A percentile compares a stretch with the other conserved stretches of the same genome.
Evolutionary conservation across 305 asterid genomes (phyloP).

Genomic region (Fraxinus sp.): DNA sequence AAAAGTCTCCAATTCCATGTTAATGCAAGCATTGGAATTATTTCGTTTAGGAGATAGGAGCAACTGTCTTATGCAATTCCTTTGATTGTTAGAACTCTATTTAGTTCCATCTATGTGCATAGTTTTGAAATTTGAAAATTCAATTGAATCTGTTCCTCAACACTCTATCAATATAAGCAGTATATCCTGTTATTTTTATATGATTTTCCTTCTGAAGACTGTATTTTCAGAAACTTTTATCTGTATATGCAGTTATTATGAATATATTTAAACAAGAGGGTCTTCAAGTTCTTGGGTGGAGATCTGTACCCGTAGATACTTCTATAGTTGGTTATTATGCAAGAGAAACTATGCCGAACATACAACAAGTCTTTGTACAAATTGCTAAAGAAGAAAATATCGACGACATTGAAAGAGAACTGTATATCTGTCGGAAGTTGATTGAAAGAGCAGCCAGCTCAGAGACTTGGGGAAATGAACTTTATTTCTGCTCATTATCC

Average conservation of each 20-base stretch:
- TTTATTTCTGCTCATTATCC: slow-evolving; percentile 93
- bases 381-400: slow-evolving; percentile 76
- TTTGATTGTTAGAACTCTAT: neutral
- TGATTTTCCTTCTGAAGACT: neutral
- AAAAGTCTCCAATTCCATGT: neutral
- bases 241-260: slow-evolving; percentile 59
- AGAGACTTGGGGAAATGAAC: slow-evolving; percentile 80
- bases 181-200: neutral
- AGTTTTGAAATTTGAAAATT: neutral
- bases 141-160: neutral
- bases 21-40: neutral
- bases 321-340: slow-evolving; percentile 88
- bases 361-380: slow-evolving; percentile 90
- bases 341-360: slow-evolving; percentile 81
- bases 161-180: neutral
- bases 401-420: slow-evolving; percentile 94
- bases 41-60: neutral
- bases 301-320: slow-evolving; percentile 79
- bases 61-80: neutral
- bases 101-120: neutral
- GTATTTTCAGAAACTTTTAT: neutral
- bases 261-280: slow-evolving; percentile 84
- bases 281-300: slow-evolving; percentile 97
- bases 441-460: slow-evolving; percentile 70
- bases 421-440: slow-evolving; percentile 85